A percentile compares a stretch with the other conserved stretches of the same genome.
phyloP scores from a whole-genome alignment of 129 eudicot species.

The Tagetes patula region DNA sequence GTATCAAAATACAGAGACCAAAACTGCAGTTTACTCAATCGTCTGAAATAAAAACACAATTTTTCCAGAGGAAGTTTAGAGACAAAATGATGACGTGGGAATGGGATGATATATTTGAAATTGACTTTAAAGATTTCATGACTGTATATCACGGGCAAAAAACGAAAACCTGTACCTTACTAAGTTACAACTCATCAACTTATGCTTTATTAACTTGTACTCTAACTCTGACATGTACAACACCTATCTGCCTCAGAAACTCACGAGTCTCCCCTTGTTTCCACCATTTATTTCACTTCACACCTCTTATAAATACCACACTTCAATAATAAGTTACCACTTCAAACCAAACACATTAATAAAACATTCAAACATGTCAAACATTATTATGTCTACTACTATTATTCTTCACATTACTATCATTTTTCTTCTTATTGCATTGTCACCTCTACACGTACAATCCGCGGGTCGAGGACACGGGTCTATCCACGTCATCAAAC shows the following conservation, averaged over 20 bases:
- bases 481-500: not conserved
- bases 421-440: conserved; percentile 21
- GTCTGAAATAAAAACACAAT: too few relatives aligned
- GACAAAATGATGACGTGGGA: conserved; percentile 8
- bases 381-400: not conserved
- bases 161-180: not conserved
- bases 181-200: conserved; percentile 27
- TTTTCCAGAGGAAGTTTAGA: not conserved
- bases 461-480: conserved; percentile 24
- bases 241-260: conserved; percentile 25
- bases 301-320: conserved; percentile 21
- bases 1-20: too few relatives aligned
- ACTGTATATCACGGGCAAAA: conserved; percentile 41
- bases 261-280: conserved; percentile 43
- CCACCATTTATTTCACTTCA: conserved; percentile 35
- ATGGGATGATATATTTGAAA: not conserved
- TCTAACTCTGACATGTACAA: conserved; percentile 33
- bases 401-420: conserved; percentile 18
- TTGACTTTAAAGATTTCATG: conserved; percentile 29
- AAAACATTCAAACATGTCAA: conserved; percentile 22
- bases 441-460: conserved; percentile 15
- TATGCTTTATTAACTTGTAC: conserved; percentile 34
- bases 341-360: conserved; percentile 2
- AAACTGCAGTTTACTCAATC: too few relatives aligned
- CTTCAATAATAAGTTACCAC: not conserved